Evolutionary conservation across 108 stramenopile species (phyloP), one percentile per base, ranked within the genome.

Genomic region (Cyclostephanos tholiformis): DNA sequence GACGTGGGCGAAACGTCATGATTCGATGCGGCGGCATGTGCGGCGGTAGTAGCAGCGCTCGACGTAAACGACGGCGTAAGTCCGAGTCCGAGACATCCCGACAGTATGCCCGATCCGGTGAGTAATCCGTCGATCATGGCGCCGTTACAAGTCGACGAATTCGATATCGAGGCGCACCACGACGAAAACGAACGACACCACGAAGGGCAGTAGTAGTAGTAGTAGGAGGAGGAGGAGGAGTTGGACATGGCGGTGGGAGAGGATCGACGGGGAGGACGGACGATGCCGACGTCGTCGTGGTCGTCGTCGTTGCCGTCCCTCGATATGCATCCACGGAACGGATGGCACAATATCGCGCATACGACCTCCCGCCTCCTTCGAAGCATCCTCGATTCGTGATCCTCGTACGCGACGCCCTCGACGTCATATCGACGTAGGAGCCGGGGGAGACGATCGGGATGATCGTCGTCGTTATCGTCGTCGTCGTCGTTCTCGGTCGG

Each of bases 51-150:
- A 9, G 41, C 41, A 9, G 41, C 41, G 41, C 11, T 3, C 8
- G n/a, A n/a, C n/a, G n/a, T n/a, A n/a, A 41, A 41, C 41, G 41
- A 41, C 41, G 51, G 53, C 89, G 50, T 13, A 88, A n/a, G 36
- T 26, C 79, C 84, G 12, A 91, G 72, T 16, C 90, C 92, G 36
- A 79, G 60, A 63, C 84, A 89, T n/a, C 84, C 86, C 1, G 85
- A 83, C 6, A 82, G 60, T 50, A 91, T 89, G 4, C 88, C 86
- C 5, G 86, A 69, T 22, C 93, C 90, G 0, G 90, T 91, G 53
- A 91, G 53, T 79, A 90, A 71, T 0, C 90, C 93, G 74, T 94
- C 93, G 64, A 46, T 16, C 9, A 46, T 16, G 9, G 90, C 89
- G 51, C 86, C 93, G 46, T 73, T 86, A 59, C 93, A 91, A 72